Base-by-base conservation (phyloP, 306 rosid species). In the Prosopis cineraria region DNA sequence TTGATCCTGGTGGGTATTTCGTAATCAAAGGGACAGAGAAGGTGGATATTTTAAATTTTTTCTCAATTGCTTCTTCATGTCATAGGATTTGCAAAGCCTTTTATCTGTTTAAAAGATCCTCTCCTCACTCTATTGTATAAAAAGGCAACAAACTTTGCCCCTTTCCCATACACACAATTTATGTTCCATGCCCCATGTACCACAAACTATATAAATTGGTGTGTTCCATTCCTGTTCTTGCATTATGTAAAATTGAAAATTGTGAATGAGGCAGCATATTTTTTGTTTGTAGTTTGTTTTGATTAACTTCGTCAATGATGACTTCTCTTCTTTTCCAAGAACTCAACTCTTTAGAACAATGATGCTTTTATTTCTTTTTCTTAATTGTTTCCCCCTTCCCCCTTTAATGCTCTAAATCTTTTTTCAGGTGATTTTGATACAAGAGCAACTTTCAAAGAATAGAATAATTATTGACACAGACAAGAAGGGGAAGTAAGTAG, bases 1-100 rank as follows among this genome's bases (percentile, higher is more conserved):
- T 92, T 81, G 98, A 94, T 83, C 97, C 98, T 25, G 98, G 98
- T 30, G 98, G 98, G 50, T 94, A 92, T 84, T 94, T 94, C 74
- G 29, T 94, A 16, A 88, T 94, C 83, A 94, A 94, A 87, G 98
- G 98, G 77, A 92, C 91, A 48, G 98, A 94, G 83, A 94, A 94
- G 98, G 98, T 93, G 75, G 75, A 77, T 63, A 34, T 81, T 83
- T 64, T 59, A 74, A 77, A 77, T 64, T 60, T 30, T 27, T 62
- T 30, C 47, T 65, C 68, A 13, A 33, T 47, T 64, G 60, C 58
- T 84, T 75, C 39, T 76, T 7, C 33, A 62, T 62, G 63, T 53
- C n/a, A 50, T 76, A 25, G 45, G 22, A 40, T 34, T 24, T 68
- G 76, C 10, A 22, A 52, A 10, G 29, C 24, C 25, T 75, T 31